Percentiles rank a stretch among this genome's conserved stretches.
Conservation (phyloP, 352 stramenopile genomes). For the Phytophthora fragariaefolia region DNA sequence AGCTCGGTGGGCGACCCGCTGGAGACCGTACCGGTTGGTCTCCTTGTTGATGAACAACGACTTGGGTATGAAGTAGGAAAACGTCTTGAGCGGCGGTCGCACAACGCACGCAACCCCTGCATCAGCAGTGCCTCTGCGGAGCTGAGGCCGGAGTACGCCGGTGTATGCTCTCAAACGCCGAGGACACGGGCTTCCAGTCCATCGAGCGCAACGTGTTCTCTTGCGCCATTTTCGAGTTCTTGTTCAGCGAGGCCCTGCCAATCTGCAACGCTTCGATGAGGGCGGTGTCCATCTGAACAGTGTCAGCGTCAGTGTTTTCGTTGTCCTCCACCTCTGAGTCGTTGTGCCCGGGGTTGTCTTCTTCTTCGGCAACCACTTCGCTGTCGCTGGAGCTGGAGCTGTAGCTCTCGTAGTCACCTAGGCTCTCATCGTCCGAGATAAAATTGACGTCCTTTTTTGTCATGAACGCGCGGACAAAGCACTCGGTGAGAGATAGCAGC, state of each 20-base stretch:
- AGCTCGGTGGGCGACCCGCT: neutral
- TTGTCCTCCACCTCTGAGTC: neutral
- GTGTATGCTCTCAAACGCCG: no score
- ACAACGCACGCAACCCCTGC: no score
- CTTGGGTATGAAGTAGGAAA: neutral
- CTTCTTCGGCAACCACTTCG: neutral
- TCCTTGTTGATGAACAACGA: neutral
- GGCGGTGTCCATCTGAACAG: neutral
- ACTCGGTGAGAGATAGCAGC: neutral
- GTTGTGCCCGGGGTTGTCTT: neutral
- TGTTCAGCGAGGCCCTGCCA: no score
- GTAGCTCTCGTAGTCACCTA: slow-evolving; percentile 3
- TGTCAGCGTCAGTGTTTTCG: neutral
- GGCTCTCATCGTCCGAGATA: neutral
- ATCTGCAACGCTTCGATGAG: no score
- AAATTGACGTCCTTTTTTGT: slow-evolving; percentile 13
- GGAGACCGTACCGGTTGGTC: neutral
- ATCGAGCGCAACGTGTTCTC: no score
- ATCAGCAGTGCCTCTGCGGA: no score
- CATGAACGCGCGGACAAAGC: neutral
- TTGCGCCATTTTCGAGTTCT: no score
- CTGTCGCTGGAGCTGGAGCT: neutral
- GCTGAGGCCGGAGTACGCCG: no score
- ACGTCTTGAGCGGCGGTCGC: neutral
- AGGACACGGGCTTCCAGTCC: no score